phyloP scores from a whole-genome alignment of 768 basidiomycete genomes.

The Pleurotus ostreatus region DNA sequence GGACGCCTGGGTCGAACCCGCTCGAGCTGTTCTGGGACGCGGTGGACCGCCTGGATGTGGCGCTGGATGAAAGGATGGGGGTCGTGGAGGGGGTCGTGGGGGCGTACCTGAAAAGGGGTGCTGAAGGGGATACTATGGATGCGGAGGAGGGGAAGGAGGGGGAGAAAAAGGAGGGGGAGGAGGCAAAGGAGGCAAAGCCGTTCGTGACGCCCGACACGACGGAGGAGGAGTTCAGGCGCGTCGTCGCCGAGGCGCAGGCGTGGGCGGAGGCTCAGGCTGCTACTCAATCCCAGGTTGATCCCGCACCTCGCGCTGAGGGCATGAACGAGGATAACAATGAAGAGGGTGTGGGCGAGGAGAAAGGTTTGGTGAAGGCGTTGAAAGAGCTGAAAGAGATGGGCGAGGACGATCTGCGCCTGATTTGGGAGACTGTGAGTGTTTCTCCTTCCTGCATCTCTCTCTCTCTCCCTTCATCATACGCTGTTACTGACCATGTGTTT shows the following conservation, averaged over 20 bases:
- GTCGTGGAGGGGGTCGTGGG: conserved; percentile 60
- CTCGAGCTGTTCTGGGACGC: conserved; percentile 96
- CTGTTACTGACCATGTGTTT: no score
- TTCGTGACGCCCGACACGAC: conserved; percentile 52
- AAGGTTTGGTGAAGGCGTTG: conserved; percentile 50
- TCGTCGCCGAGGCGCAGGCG: conserved; percentile 38
- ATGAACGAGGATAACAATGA: no score
- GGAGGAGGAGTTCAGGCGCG: conserved; percentile 55
- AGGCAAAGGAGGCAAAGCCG: conserved; percentile 29
- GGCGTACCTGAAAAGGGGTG: no score
- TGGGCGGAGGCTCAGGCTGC: no score
- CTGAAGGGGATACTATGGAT: no score
- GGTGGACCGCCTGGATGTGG: conserved; percentile 84
- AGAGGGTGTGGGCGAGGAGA: no score
- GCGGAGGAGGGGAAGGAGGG: conserved; percentile 22
- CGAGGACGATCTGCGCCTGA: conserved; percentile 48
- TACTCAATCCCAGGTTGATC: no score
- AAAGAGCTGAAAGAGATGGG: conserved; percentile 43
- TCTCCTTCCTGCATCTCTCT: no score
- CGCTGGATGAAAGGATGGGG: conserved; percentile 75
- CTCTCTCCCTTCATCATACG: no score
- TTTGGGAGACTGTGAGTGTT: conserved; percentile 66
- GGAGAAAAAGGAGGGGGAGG: conserved; percentile 29
- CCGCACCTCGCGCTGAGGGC: no score
- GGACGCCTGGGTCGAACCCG: conserved; percentile 91